A percentile compares a stretch with the other conserved stretches of the same genome.
Conservation (phyloP, 2,329 filamentous ascomycete genomes). For the Blastomyces percursus region DNA sequence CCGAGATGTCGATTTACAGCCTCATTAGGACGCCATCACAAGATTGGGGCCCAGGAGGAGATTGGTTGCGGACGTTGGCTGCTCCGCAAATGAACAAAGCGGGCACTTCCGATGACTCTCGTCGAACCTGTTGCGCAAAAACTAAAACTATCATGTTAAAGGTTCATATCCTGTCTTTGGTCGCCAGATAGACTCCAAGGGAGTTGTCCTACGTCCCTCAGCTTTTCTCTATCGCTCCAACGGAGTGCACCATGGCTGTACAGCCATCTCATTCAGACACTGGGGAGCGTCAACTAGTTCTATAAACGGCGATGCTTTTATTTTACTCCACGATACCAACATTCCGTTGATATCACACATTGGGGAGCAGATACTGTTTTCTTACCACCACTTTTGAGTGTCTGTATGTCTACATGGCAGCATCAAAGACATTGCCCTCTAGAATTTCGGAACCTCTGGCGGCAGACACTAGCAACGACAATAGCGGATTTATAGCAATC, state of each 20-base stretch:
- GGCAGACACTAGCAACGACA: slow-evolving; percentile 28
- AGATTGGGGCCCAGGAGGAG: not conserved
- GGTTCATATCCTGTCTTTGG: not conserved
- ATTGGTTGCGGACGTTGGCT: not conserved
- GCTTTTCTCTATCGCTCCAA: not conserved
- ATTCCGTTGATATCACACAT: not conserved
- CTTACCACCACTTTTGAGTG: not conserved
- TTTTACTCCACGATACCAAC: not conserved
- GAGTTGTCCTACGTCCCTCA: not conserved
- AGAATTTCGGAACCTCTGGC: slow-evolving; percentile 26
- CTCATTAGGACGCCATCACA: not conserved
- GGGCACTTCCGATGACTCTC: not conserved
- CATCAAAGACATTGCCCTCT: slow-evolving; percentile 12
- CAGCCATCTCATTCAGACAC: not conserved
- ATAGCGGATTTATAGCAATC: slow-evolving; percentile 33
- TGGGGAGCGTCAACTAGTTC: not conserved
- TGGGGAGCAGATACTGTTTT: not conserved
- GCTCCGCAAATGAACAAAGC: not conserved
- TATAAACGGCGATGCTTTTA: not conserved
- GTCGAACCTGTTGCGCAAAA: not conserved
- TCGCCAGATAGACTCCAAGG: not conserved
- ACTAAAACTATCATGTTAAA: not conserved
- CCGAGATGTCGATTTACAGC: not conserved
- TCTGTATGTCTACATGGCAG: slow-evolving; percentile 3
- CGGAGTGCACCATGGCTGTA: not conserved